Base-by-base conservation (phyloP, 2,329 filamentous ascomycete genomes). In the Talaromyces sp. region DNA sequence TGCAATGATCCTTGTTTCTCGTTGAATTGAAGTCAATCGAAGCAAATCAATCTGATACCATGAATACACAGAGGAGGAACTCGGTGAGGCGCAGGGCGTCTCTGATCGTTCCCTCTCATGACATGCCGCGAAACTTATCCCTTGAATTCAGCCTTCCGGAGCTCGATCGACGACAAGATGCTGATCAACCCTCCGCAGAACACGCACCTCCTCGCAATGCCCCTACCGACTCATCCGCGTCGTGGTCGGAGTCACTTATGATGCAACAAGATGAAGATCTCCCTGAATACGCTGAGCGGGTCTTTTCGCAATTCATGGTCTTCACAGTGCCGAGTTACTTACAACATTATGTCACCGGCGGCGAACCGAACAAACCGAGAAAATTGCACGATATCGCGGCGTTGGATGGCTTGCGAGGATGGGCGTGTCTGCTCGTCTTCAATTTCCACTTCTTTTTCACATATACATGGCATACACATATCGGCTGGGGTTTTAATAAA, bases 371-470 rank as follows among this genome's bases (percentile, higher is more conserved):
- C 0, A 60, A 67, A 25, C 63, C 67, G 5, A 53, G 65, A 8
- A 71, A 70, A 43, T 64, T 70, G 10, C 71, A 75, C 63, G 69
- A 68, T 13, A 74, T 75, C 56, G 73, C 72, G 15, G 73, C 72
- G 31, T 66, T 77, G 31, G 75, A 77, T 55, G 75, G 75, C 10
- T 61, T 77, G 58, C 69, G 75, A 58, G 75, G 75, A 53, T 75
- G 75, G 69, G 75, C 75, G 25, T 73, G 75, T 59, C 63, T 77
- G 41, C 72, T 77, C 33, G 75, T 78, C 55, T 77, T 77, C 65
- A 77, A 77, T 53, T 77, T 77, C 61, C 75, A 78, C 60, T 77
- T 75, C 57, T 66, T 75, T 33, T 75, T 75, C 63, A 75, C 73
- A 4, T 78, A 74, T 62, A 76, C 74, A 50, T 73, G 75, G 68